Evolutionary conservation across 306 rosid genomes (phyloP).

Genomic region (Trifolium repens): DNA sequence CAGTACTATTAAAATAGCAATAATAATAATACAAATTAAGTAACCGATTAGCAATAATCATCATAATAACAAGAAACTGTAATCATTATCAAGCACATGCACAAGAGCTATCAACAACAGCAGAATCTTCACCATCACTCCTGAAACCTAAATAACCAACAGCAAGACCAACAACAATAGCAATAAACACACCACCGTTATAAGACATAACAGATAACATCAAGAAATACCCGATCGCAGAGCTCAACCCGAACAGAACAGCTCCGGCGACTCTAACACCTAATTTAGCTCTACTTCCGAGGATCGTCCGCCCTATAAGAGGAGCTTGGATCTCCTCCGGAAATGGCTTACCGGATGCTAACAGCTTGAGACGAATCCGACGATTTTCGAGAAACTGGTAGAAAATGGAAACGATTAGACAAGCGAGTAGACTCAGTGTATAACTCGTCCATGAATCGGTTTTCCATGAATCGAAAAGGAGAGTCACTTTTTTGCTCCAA

Average conservation of each 20-base stretch:
- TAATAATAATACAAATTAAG: neutral
- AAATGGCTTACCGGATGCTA: conserved; percentile 36
- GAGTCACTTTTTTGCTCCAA: conserved; percentile 78
- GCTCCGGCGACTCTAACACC: conserved; percentile 61
- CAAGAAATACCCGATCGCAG: conserved; percentile 86
- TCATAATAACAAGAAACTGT: neutral
- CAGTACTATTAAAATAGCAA: neutral
- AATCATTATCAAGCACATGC: conserved; percentile 65
- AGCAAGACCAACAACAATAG: conserved; percentile 73
- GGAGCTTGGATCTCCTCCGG: conserved; percentile 61
- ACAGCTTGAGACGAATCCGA: conserved; percentile 66
- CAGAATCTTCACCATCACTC: conserved; percentile 58
- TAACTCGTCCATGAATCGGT: conserved; percentile 74
- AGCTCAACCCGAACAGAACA: conserved; percentile 66
- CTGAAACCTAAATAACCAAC: conserved; percentile 73
- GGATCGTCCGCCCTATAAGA: conserved; percentile 46
- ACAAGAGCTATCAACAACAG: conserved; percentile 70
- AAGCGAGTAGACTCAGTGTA: conserved; percentile 63
- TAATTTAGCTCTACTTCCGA: conserved; percentile 39
- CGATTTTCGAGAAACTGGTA: conserved; percentile 79
- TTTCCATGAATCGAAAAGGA: conserved; percentile 76
- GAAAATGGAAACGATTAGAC: conserved; percentile 64
- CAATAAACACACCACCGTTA: conserved; percentile 87
- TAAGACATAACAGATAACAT: conserved; percentile 93
- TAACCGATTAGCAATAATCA: neutral